A percentile compares a stretch with the other conserved stretches of the same genome.
Conservation (phyloP, 2,329 filamentous ascomycete species). For the Colletotrichum neosansevieriae region DNA sequence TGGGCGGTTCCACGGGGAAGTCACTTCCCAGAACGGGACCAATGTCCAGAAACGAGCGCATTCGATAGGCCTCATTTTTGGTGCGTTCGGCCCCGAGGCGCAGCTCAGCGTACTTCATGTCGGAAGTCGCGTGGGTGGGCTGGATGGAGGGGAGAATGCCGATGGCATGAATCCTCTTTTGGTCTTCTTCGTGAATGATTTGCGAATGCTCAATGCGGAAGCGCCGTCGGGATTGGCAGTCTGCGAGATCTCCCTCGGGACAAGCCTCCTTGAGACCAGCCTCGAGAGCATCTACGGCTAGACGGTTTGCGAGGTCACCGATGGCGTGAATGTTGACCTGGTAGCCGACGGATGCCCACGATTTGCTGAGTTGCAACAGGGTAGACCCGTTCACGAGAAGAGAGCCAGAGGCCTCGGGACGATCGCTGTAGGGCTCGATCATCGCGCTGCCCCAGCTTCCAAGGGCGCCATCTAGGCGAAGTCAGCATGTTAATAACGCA, state of each 20-base stretch:
- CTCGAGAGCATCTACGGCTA: slow-evolving; percentile 73
- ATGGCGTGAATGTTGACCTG: slow-evolving; percentile 82
- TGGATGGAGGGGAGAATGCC: slow-evolving; percentile 77
- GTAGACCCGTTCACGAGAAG: slow-evolving; percentile 74
- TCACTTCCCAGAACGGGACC: slow-evolving; percentile 74
- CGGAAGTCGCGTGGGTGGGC: slow-evolving; percentile 78
- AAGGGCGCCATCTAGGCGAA: slow-evolving; percentile 70
- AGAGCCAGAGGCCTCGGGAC: slow-evolving; percentile 70
- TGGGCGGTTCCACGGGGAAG: slow-evolving; percentile 78
- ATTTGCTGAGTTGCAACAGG: slow-evolving; percentile 63
- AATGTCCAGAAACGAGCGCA: slow-evolving; percentile 69
- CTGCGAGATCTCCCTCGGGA: slow-evolving; percentile 53
- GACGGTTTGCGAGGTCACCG: slow-evolving; percentile 75
- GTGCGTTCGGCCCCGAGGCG: slow-evolving; percentile 70
- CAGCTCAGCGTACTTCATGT: slow-evolving; percentile 74
- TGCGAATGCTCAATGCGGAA: slow-evolving; percentile 80
- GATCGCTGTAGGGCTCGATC: slow-evolving; percentile 77
- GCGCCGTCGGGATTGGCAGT: slow-evolving; percentile 66
- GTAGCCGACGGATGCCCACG: slow-evolving; percentile 72
- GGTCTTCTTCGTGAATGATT: slow-evolving; percentile 76
- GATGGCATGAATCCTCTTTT: slow-evolving; percentile 67
- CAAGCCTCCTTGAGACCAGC: slow-evolving; percentile 67
- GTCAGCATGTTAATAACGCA: slow-evolving; percentile 30
- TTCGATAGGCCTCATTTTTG: slow-evolving; percentile 71
- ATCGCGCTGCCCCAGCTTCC: slow-evolving; percentile 80